phyloP scores from a whole-genome alignment of 768 basidiomycete genomes.

The Mrakia gelida region DNA sequence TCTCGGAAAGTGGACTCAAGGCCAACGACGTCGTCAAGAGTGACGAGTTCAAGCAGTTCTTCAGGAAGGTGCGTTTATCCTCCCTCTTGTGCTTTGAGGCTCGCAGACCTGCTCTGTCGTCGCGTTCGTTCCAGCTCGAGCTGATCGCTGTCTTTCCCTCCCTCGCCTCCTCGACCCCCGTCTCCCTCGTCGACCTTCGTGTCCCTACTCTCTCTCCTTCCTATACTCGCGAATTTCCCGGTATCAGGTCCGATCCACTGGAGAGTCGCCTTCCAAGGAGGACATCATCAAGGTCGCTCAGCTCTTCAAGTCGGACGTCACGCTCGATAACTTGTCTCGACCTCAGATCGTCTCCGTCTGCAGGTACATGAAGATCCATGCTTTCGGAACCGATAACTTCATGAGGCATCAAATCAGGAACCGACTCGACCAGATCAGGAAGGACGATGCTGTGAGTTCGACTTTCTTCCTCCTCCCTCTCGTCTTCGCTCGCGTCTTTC shows the following conservation, averaged over 20 bases:
- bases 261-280: slow-evolving; percentile 79
- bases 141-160: neutral
- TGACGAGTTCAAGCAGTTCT: slow-evolving; percentile 98
- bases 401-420: slow-evolving; percentile 84
- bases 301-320: slow-evolving; percentile 95
- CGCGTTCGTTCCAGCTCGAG: neutral
- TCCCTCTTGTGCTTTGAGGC: neutral
- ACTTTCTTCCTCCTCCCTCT: neutral
- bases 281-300: slow-evolving; percentile 94
- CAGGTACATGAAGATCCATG: slow-evolving; percentile 95
- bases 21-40: slow-evolving; percentile 86
- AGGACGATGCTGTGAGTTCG: slow-evolving; percentile 65
- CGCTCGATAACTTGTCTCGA: slow-evolving; percentile 92
- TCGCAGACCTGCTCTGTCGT: neutral
- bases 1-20: slow-evolving; percentile 87
- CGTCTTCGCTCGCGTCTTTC: neutral
- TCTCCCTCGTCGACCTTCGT: too few relatives aligned
- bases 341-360: slow-evolving; percentile 98
- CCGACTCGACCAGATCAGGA: slow-evolving; percentile 71
- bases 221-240: too few relatives aligned
- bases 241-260: slow-evolving; percentile 83
- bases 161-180: neutral
- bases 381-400: slow-evolving; percentile 98
- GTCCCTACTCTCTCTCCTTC: neutral
- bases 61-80: slow-evolving; percentile 70